Base-by-base conservation (phyloP, 371 early-diverging fungal genomes). In the Catenaria anguillulae region DNA sequence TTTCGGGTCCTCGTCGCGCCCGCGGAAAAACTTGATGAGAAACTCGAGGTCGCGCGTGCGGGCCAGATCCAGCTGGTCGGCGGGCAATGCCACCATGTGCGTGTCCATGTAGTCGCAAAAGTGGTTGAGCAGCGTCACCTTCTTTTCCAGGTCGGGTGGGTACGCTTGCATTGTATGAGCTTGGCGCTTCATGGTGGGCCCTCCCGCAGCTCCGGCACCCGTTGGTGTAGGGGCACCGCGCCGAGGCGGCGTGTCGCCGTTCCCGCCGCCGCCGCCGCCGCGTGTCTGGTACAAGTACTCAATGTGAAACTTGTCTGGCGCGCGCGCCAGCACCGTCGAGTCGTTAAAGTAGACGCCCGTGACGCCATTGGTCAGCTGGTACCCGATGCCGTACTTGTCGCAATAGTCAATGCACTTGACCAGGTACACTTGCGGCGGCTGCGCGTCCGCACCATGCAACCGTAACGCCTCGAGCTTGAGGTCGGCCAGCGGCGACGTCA, bases 261-360 rank as follows among this genome's bases (percentile, higher is more conserved):
- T 21, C 35, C 13, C 34, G 23, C 2, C 12, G 40, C 40, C 26
- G 8, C 40, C 40, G 54, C 17, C 1, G 34, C 10, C 36, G 10
- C 17, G 45, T 3, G 12, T 3, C 21, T n/a, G 62, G 19, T n/a
- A 45, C 42, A 43, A 23, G 33, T 24, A 24, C 35, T 65, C 60
- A 31, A 71, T 76, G 65, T 76, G 85, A 80, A 68, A 63, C 31
- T 70, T 67, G 62, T 83, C 74, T 46, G 81, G 73, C 10, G 83
- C 62, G 33, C 76, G 64, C 3, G 80, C 68, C 48, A 90, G 73
- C 26, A 80, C 84, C 17, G 87, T 86, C 24, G 81, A 70, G 71
- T 95, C 92, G 60, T 89, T 87, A 69, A 90, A 95, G 63, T 85
- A 83, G 6, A 90, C 83, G 24, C 93, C 95, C 35, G 71, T 69